Conservation (phyloP, 176 grass and related monocot genomes). For the Urochloa ruziziensis region DNA sequence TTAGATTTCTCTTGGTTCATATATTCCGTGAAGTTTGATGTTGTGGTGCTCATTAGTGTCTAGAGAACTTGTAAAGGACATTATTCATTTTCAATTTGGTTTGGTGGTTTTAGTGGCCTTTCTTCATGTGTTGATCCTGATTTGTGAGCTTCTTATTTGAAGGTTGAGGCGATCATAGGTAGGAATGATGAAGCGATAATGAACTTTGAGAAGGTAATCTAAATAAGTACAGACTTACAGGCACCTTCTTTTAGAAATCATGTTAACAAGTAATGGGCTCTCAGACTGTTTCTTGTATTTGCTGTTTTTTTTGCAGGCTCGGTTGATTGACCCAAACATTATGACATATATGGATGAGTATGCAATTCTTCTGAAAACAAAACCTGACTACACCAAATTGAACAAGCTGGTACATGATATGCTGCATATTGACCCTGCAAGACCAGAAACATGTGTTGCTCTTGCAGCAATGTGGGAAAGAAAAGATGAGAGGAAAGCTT, state of each 20-base stretch:
- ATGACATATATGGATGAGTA: slow-evolving; percentile 98
- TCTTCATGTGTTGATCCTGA: slow-evolving; percentile 9
- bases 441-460: slow-evolving; percentile 91
- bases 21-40: neutral
- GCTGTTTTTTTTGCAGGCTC: slow-evolving; percentile 46
- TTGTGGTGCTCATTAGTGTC: neutral
- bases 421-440: slow-evolving; percentile 80
- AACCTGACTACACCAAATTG: slow-evolving; percentile 78
- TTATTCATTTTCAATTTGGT: slow-evolving; percentile 4
- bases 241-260: neutral
- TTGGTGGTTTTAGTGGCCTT: slow-evolving; percentile 10
- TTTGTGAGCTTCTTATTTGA: slow-evolving; percentile 40
- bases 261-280: neutral
- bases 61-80: slow-evolving; percentile 1
- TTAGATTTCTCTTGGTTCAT: slow-evolving; percentile 6
- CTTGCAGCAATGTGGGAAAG: slow-evolving; percentile 93
- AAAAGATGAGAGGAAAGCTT: slow-evolving; percentile 83
- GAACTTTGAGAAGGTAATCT: slow-evolving; percentile 93
- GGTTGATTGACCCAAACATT: slow-evolving; percentile 74
- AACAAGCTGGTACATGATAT: slow-evolving; percentile 97
- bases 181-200: slow-evolving; percentile 89
- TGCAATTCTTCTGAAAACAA: slow-evolving; percentile 87
- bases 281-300: slow-evolving; percentile 14
- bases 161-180: slow-evolving; percentile 92
- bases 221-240: slow-evolving; percentile 29